Evolutionary conservation across 441 rosid genomes (phyloP).

Genomic region (Sinapis alba): DNA sequence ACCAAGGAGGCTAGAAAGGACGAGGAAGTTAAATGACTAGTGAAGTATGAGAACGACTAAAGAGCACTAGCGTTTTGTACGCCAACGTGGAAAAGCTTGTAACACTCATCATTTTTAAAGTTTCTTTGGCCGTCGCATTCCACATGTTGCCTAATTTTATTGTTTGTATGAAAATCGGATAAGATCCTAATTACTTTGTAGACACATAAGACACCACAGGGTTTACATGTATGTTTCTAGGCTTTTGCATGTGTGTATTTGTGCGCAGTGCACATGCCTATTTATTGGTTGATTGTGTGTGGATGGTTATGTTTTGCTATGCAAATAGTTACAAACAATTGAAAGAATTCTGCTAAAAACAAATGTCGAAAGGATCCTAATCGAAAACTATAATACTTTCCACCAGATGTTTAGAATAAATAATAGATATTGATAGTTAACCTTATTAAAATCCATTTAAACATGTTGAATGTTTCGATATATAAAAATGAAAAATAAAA

Average conservation of each 20-base stretch:
- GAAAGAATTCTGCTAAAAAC: neutral
- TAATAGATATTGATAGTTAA: neutral
- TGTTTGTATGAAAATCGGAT: neutral
- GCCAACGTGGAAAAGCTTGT: slow-evolving; percentile 29
- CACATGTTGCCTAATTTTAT: slow-evolving; percentile 19
- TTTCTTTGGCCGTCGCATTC: slow-evolving; percentile 23
- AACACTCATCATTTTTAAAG: slow-evolving; percentile 14
- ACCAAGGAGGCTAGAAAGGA: slow-evolving; percentile 25
- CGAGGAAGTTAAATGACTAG: slow-evolving; percentile 8
- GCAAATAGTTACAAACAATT: neutral
- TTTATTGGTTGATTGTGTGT: neutral
- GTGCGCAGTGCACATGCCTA: neutral
- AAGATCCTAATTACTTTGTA: neutral
- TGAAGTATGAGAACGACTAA: slow-evolving; percentile 24
- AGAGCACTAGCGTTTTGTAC: slow-evolving; percentile 9
- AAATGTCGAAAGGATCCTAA: neutral
- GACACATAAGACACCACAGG: neutral
- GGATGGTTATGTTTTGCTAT: slow-evolving; percentile 10
- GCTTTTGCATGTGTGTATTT: slow-evolving; percentile 13
- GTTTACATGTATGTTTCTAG: neutral
- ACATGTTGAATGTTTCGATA: neutral
- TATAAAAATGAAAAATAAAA: neutral
- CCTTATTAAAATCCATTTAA: neutral
- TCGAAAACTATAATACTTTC: neutral
- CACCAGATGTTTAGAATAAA: neutral